Percentiles rank a stretch among this genome's conserved stretches.
phyloP scores from a whole-genome alignment of 1,284 basidiomycete genomes.

The Boletus albobrunnescens region DNA sequence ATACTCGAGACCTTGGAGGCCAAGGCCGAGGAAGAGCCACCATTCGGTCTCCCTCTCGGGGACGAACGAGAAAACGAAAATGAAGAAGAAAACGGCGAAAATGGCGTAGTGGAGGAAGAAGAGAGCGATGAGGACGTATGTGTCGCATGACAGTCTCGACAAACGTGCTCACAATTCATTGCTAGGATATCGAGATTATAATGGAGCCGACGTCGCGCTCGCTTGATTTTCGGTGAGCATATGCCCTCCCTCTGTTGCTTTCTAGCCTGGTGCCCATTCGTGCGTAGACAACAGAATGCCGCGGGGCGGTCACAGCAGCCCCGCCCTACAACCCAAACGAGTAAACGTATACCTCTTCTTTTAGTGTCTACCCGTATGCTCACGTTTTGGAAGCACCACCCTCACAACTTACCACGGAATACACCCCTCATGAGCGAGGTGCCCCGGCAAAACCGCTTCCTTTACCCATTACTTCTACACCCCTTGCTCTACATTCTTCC shows the following conservation, averaged over 20 bases:
- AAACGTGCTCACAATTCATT: conserved; percentile 7
- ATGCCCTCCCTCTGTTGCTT: background rate
- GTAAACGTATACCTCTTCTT: conserved; percentile 28
- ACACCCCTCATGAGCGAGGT: conserved; percentile 79
- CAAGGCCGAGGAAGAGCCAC: conserved; percentile 38
- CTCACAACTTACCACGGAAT: conserved; percentile 82
- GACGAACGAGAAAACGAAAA: conserved; percentile 33
- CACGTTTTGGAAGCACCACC: conserved; percentile 31
- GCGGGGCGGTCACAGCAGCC: conserved; percentile 20
- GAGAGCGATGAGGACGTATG: conserved; percentile 46
- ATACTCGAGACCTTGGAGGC: conserved; percentile 46
- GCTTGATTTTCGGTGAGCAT: conserved; percentile 64
- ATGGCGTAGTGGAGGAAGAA: conserved; percentile 29
- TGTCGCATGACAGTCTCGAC: background rate
- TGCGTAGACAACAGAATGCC: conserved; percentile 31
- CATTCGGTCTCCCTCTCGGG: conserved; percentile 27
- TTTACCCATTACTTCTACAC: conserved; percentile 23
- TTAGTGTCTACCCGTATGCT: conserved; percentile 8
- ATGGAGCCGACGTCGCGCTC: conserved; percentile 68
- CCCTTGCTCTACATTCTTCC: conserved; percentile 19
- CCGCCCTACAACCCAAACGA: conserved; percentile 29
- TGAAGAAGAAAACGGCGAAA: conserved; percentile 34
- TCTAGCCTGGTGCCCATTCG: background rate
- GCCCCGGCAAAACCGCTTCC: conserved; percentile 26
- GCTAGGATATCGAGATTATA: conserved; percentile 74